Evolutionary conservation across 1,284 basidiomycete species (phyloP).

Genomic region (Cryptococcus sp.): DNA sequence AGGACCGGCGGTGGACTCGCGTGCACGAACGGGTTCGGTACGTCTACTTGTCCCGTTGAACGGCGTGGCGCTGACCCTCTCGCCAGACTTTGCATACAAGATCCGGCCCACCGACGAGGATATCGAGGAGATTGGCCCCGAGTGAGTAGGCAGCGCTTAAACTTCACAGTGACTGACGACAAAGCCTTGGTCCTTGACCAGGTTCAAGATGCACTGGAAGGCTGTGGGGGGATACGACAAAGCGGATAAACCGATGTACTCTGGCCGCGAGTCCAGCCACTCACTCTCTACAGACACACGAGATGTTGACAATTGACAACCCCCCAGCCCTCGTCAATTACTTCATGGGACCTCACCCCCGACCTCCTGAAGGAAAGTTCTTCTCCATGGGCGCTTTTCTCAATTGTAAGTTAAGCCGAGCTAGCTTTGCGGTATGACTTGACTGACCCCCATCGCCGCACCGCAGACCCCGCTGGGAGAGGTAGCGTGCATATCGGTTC

Average conservation of each 20-base stretch:
- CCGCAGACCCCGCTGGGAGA: slow-evolving; percentile 26
- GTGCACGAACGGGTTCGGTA: slow-evolving; percentile 20
- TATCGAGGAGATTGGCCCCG: slow-evolving; percentile 19
- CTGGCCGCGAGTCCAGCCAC: slow-evolving; percentile 11
- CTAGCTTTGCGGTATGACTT: no score
- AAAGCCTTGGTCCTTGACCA: no score
- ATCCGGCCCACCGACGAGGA: slow-evolving; percentile 21
- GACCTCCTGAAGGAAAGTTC: slow-evolving; percentile 18
- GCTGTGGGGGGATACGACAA: slow-evolving; percentile 9
- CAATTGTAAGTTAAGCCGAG: slow-evolving; percentile 12
- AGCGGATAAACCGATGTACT: slow-evolving; percentile 22
- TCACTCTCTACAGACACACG: neutral
- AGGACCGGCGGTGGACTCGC: slow-evolving; percentile 15
- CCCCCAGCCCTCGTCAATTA: slow-evolving; percentile 12
- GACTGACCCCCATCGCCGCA: neutral
- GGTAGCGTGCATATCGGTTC: slow-evolving; percentile 35
- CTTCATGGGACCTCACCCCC: slow-evolving; percentile 2
- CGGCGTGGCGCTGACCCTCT: no score
- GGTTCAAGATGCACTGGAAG: slow-evolving; percentile 19
- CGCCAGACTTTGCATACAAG: slow-evolving; percentile 15
- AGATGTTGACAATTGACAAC: slow-evolving; percentile 6
- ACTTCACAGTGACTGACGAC: no score
- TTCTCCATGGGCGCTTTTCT: slow-evolving; percentile 22
- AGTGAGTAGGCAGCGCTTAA: neutral
- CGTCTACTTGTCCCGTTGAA: no score